Evolutionary conservation across 1,284 basidiomycete genomes (phyloP).

Genomic region (Sparassis latifolia): DNA sequence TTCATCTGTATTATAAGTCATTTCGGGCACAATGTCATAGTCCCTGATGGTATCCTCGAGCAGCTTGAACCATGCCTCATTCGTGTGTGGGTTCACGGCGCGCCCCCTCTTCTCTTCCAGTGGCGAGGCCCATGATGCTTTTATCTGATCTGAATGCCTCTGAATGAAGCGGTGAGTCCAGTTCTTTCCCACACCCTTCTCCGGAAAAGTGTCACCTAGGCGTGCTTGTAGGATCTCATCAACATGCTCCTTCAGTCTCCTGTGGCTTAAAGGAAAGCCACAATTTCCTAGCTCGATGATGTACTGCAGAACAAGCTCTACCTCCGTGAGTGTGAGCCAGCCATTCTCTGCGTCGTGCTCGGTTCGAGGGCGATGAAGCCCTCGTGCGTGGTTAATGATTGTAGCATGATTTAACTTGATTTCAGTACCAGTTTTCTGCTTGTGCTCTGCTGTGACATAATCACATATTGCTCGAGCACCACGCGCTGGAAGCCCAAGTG

Average conservation of each 20-base stretch:
- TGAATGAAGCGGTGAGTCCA: conserved; percentile 30
- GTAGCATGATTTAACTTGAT: neutral
- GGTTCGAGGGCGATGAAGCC: no score
- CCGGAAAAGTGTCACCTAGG: conserved; percentile 24
- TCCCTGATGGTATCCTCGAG: conserved; percentile 17
- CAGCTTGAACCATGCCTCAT: conserved; percentile 25
- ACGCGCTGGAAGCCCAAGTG: neutral
- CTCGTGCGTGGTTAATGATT: neutral
- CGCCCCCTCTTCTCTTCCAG: conserved; percentile 27
- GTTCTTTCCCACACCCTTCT: conserved; percentile 27
- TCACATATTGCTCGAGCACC: neutral
- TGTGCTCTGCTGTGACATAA: neutral
- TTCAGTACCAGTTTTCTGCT: neutral
- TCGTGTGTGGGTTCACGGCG: conserved; percentile 29
- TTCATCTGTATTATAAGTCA: conserved; percentile 27
- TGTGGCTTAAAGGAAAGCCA: conserved; percentile 30
- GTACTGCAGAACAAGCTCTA: conserved; percentile 21
- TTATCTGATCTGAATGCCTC: conserved; percentile 23
- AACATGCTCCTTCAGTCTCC: conserved; percentile 18
- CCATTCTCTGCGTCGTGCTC: conserved; percentile 13
- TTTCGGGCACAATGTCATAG: conserved; percentile 14
- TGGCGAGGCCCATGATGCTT: conserved; percentile 17
- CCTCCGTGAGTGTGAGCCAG: conserved; percentile 24
- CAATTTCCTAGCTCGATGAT: conserved; percentile 18
- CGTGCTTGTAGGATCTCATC: conserved; percentile 14